Percentiles rank a stretch among this genome's conserved stretches.
These are phyloP conservation scores for Perilla frutescens DNA, from an alignment of 257 asterid species.

Conservation along the genomic window DNA sequence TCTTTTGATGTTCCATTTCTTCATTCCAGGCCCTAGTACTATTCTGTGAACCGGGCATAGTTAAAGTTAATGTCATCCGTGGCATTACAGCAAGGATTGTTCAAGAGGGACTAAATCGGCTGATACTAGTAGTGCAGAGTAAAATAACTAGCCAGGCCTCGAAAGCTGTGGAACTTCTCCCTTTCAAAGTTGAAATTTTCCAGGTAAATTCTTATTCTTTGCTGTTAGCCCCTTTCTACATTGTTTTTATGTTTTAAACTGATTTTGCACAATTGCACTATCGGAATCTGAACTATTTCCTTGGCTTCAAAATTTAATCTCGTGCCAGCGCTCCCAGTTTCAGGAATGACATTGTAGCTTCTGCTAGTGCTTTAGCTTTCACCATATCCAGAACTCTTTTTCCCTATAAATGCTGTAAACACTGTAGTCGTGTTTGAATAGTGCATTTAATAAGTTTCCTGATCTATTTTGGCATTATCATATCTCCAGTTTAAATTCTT, in stretches of 20 bases:
- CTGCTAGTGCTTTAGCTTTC: neutral
- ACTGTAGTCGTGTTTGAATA: neutral
- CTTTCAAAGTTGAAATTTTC: constrained; percentile 77
- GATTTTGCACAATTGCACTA: neutral
- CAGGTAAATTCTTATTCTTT: constrained; percentile 52
- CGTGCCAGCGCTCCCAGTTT: neutral
- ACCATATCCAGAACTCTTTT: neutral
- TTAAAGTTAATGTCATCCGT: constrained; percentile 66
- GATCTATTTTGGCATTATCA: neutral
- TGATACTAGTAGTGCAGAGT: constrained; percentile 66
- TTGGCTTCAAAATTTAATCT: neutral
- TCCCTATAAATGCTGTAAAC: neutral
- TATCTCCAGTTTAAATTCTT: neutral
- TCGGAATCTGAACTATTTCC: constrained; percentile 10
- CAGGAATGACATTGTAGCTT: neutral
- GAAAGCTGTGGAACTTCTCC: constrained; percentile 59
- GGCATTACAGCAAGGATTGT: constrained; percentile 44
- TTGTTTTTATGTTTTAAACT: neutral
- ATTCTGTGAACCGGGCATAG: constrained; percentile 54
- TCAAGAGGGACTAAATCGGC: constrained; percentile 57
- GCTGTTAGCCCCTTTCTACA: neutral
- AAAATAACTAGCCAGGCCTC: constrained; percentile 72
- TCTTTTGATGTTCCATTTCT: constrained; percentile 29
- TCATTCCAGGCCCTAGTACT: constrained; percentile 63
- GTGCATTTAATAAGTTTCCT: neutral